Conservation (phyloP, 495 filamentous ascomycete species). For the Hypoxylon subgilvum region DNA sequence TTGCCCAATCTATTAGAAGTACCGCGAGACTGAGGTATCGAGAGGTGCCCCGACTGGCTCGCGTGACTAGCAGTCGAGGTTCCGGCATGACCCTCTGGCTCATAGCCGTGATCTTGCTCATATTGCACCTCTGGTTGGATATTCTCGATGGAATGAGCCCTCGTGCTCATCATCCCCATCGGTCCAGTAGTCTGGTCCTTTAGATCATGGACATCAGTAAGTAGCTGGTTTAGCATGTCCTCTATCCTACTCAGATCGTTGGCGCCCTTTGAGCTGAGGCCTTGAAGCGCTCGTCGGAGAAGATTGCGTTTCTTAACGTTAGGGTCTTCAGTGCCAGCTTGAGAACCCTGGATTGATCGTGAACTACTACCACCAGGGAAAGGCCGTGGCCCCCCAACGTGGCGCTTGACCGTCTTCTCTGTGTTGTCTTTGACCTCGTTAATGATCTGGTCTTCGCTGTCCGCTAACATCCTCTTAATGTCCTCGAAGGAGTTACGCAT, state of each 20-base stretch:
- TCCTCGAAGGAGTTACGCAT: constrained; percentile 98
- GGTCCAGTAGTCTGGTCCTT: constrained; percentile 64
- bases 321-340: constrained; percentile 74
- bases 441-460: constrained; percentile 84
- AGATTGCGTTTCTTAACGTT: constrained; percentile 84
- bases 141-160: constrained; percentile 59
- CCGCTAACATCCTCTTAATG: constrained; percentile 88
- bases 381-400: constrained; percentile 86
- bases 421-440: constrained; percentile 83
- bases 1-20: constrained; percentile 63
- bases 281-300: constrained; percentile 88
- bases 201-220: constrained; percentile 88
- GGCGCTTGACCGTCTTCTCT: constrained; percentile 78
- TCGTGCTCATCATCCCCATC: constrained; percentile 44
- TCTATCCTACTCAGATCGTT: constrained; percentile 92
- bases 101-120: constrained; percentile 71
- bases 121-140: constrained; percentile 62
- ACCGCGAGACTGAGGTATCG: constrained; percentile 67
- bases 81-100: constrained; percentile 81
- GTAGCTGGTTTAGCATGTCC: constrained; percentile 89
- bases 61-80: constrained; percentile 71
- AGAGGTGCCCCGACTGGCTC: constrained; percentile 79
- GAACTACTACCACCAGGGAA: constrained; percentile 68
- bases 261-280: constrained; percentile 80
- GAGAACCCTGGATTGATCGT: constrained; percentile 60